Conservation (phyloP, 1,139 yeast species). For the Yamadazyma jaroonii region DNA sequence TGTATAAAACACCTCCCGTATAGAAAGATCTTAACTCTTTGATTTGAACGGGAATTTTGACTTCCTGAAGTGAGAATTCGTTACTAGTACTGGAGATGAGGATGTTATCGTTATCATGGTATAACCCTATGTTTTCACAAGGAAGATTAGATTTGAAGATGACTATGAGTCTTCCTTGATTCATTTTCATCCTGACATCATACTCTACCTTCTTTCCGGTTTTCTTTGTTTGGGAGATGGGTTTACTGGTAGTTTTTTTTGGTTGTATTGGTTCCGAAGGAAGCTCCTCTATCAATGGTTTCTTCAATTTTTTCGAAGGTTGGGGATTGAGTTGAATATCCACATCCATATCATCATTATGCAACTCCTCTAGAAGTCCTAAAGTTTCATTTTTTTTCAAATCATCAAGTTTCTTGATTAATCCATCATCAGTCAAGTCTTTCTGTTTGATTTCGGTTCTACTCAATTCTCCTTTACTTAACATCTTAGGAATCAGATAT, state of each 20-base stretch:
- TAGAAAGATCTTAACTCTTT: background rate
- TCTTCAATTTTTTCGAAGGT: conserved; percentile 14
- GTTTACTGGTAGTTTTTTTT: background rate
- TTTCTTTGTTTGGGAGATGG: background rate
- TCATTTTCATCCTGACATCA: conserved; percentile 5
- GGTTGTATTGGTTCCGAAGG: conserved; percentile 5
- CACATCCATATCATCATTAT: conserved; percentile 7
- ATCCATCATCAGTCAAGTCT: conserved; percentile 30
- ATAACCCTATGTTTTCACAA: conserved; percentile 5
- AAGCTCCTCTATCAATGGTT: conserved; percentile 42
- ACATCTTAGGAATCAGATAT: conserved; percentile 58
- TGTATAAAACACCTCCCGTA: background rate
- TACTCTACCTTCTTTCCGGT: conserved; percentile 5
- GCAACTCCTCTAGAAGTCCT: conserved; percentile 39
- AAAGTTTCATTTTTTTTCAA: conserved; percentile 39
- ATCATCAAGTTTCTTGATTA: conserved; percentile 30
- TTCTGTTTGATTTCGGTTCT: conserved; percentile 31
- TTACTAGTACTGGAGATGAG: conserved; percentile 3
- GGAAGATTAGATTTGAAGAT: conserved; percentile 12
- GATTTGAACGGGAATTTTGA: conserved; percentile 1
- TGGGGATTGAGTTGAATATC: conserved; percentile 6
- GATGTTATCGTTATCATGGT: conserved; percentile 5
- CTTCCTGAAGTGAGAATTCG: background rate
- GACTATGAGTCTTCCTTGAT: conserved; percentile 10
- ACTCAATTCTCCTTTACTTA: conserved; percentile 52